phyloP scores from a whole-genome alignment of 495 filamentous ascomycete species.

The Astrothelium subdiscretum region DNA sequence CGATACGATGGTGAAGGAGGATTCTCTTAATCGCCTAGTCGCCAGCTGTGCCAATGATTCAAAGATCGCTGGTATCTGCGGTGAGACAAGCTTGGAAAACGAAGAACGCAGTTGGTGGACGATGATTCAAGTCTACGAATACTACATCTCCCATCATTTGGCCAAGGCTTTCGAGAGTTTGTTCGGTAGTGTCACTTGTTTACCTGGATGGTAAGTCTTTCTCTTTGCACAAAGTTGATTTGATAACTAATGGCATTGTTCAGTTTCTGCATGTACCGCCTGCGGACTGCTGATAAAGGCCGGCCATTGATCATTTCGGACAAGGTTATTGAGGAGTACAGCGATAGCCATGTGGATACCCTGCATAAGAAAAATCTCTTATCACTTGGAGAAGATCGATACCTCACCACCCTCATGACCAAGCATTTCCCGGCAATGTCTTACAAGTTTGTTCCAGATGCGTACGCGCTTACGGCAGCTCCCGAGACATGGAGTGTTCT shows the following conservation, averaged over 20 bases:
- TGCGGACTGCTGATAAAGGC: conserved; percentile 84
- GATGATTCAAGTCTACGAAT: conserved; percentile 99
- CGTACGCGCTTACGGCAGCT: conserved; percentile 83
- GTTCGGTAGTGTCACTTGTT: conserved; percentile 91
- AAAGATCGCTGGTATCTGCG: conserved; percentile 94
- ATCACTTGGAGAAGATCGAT: conserved; percentile 93
- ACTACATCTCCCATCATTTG: conserved; percentile 92
- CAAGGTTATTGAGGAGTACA: conserved; percentile 75
- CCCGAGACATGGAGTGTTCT: conserved; percentile 88
- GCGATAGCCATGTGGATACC: conserved; percentile 78
- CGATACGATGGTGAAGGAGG: conserved; percentile 88
- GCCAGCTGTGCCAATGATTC: conserved; percentile 88
- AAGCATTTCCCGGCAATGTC: conserved; percentile 94
- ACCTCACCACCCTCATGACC: conserved; percentile 92
- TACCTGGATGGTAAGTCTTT: conserved; percentile 85
- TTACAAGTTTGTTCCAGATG: conserved; percentile 90
- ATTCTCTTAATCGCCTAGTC: conserved; percentile 84
- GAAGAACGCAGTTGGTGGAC: conserved; percentile 94
- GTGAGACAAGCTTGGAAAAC: conserved; percentile 92
- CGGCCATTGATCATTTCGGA: conserved; percentile 86
- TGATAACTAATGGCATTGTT: conserved; percentile 23
- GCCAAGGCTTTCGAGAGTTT: conserved; percentile 91
- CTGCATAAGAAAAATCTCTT: conserved; percentile 98
- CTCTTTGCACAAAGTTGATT: not conserved
- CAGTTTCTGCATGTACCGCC: conserved; percentile 98